Evolutionary conservation across 139 green algal genomes (phyloP).

Genomic region (Chlorella sp.): DNA sequence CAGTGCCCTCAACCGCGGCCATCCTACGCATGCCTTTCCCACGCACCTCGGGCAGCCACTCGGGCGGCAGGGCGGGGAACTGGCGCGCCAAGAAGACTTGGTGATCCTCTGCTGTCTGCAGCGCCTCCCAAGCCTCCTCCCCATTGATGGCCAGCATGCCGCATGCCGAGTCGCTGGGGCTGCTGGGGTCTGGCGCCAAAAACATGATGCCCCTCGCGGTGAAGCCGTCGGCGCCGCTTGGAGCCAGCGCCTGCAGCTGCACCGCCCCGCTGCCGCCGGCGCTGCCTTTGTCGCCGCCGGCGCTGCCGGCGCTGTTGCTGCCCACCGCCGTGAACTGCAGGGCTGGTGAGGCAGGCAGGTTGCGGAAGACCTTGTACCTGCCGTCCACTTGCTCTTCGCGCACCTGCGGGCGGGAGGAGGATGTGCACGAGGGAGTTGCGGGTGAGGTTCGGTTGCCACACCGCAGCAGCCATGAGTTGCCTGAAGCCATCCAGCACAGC

Average conservation of each 20-base stretch:
- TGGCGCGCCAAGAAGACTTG: neutral
- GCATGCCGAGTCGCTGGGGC: neutral
- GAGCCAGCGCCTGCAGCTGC: neutral
- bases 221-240: neutral
- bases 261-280: neutral
- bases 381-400: neutral
- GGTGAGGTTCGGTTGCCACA: too few species aligned
- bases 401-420: neutral
- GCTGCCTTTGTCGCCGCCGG: neutral
- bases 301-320: neutral
- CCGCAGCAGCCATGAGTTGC: too few species aligned
- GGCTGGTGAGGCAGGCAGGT: neutral
- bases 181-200: neutral
- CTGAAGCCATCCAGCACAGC: too few species aligned
- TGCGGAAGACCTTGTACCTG: neutral
- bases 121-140: neutral
- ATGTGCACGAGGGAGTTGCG: neutral
- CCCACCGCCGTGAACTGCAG: neutral
- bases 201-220: neutral
- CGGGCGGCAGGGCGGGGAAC: neutral
- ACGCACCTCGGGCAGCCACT: neutral
- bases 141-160: neutral
- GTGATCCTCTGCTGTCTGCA: neutral
- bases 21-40: neutral
- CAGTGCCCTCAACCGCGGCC: too few species aligned